A percentile compares a stretch with the other conserved stretches of the same genome.
Evolutionary conservation across 768 basidiomycete genomes (phyloP).

Genomic region (Russula olivacea): DNA sequence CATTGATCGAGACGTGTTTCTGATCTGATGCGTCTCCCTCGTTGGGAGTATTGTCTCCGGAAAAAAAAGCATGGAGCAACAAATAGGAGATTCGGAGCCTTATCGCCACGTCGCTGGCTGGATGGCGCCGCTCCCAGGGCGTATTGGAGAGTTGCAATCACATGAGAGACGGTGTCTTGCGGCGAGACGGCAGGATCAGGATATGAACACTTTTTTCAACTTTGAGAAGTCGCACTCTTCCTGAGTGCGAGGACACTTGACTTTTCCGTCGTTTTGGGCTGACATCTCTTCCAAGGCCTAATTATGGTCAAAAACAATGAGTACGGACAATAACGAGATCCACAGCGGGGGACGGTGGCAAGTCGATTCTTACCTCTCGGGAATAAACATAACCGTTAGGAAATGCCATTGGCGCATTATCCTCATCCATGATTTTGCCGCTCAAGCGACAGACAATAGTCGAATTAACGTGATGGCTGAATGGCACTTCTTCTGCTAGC

Average conservation of each 20-base stretch:
- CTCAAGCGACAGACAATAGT: conserved; percentile 90
- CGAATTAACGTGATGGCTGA: conserved; percentile 90
- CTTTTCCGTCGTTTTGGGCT: conserved; percentile 63
- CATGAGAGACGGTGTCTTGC: neutral
- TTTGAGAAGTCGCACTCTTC: conserved; percentile 55
- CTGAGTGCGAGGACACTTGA: conserved; percentile 79
- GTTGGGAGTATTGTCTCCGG: neutral
- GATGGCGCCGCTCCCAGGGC: neutral
- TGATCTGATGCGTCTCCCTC: neutral
- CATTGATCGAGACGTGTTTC: neutral
- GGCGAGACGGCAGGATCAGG: conserved; percentile 38
- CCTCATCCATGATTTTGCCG: conserved; percentile 91
- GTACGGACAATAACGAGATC: neutral
- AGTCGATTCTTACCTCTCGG: conserved; percentile 58
- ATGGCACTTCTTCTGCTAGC: conserved; percentile 82
- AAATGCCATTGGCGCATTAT: conserved; percentile 89
- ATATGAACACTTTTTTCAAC: conserved; percentile 87
- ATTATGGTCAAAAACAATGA: neutral
- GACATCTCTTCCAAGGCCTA: conserved; percentile 89
- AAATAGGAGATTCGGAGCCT: neutral
- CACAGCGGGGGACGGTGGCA: neutral
- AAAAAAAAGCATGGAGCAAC: neutral
- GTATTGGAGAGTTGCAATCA: neutral
- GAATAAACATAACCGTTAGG: conserved; percentile 92
- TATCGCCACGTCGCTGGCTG: neutral